These are phyloP conservation scores for Ustilago sp. DNA, from an alignment of 1,284 basidiomycete genomes.

Conservation along the genomic window DNA sequence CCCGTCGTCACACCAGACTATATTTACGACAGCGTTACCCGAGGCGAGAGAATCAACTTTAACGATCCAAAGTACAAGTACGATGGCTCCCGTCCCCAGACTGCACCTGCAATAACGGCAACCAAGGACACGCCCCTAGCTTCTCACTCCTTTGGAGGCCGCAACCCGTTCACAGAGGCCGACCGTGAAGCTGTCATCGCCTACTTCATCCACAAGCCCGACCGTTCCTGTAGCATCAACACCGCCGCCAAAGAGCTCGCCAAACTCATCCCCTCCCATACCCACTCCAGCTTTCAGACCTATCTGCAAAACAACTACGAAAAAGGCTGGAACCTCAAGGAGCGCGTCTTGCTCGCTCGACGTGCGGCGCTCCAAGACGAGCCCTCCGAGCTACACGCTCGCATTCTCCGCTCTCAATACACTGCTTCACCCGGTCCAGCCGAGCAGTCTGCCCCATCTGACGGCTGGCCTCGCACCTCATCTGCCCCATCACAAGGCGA, in stretches of 20 bases:
- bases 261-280: slow-evolving; percentile 33
- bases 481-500: background rate
- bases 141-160: slow-evolving; percentile 20
- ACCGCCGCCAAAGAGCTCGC: slow-evolving; percentile 44
- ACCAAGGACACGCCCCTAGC: background rate
- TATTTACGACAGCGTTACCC: slow-evolving; percentile 24
- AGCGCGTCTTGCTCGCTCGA: slow-evolving; percentile 21
- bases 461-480: slow-evolving; percentile 31
- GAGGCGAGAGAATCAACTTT: slow-evolving; percentile 19
- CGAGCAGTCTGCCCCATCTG: slow-evolving; percentile 35
- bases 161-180: slow-evolving; percentile 37
- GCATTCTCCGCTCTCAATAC: slow-evolving; percentile 36
- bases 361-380: slow-evolving; percentile 23
- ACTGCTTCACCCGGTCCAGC: slow-evolving; percentile 25
- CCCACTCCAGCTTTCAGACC: slow-evolving; percentile 49
- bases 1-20: slow-evolving; percentile 41
- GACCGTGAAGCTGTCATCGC: slow-evolving; percentile 42
- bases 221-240: slow-evolving; percentile 49
- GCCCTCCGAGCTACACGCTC: slow-evolving; percentile 34
- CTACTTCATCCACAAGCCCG: slow-evolving; percentile 34
- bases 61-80: slow-evolving; percentile 39
- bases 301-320: slow-evolving; percentile 52
- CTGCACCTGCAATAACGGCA: slow-evolving; percentile 5
- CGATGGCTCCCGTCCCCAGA: slow-evolving; percentile 1
- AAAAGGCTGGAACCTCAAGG: slow-evolving; percentile 37